Evolutionary conservation across 306 rosid species (phyloP).

Genomic region (Cucurbita ficifolia): DNA sequence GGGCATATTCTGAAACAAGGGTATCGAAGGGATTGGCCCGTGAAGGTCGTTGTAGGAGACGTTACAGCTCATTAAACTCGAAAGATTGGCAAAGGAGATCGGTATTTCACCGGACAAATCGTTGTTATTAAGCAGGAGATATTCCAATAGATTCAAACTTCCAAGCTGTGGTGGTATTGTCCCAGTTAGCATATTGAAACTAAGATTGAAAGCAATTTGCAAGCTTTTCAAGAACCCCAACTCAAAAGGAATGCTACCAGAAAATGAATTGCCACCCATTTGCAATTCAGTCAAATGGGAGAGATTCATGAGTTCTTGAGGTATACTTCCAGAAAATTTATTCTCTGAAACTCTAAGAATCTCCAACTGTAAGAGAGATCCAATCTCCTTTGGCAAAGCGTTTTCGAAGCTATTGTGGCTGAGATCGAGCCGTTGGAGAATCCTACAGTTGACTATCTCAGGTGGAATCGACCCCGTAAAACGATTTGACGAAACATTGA

Average conservation of each 20-base stretch:
- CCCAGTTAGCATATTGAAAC: slow-evolving; percentile 64
- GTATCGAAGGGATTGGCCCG: slow-evolving; percentile 71
- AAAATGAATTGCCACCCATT: slow-evolving; percentile 70
- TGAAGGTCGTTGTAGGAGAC: slow-evolving; percentile 77
- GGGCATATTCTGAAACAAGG: slow-evolving; percentile 58
- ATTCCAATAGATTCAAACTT: slow-evolving; percentile 50
- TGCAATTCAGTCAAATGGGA: slow-evolving; percentile 74
- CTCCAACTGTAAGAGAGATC: slow-evolving; percentile 76
- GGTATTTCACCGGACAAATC: slow-evolving; percentile 61
- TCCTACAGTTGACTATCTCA: slow-evolving; percentile 46
- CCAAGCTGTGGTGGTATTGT: slow-evolving; percentile 60
- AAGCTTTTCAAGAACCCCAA: slow-evolving; percentile 69
- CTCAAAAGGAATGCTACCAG: slow-evolving; percentile 61
- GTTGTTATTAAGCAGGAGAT: slow-evolving; percentile 65
- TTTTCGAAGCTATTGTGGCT: slow-evolving; percentile 44
- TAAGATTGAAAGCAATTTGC: slow-evolving; percentile 85
- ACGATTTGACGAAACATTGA: slow-evolving; percentile 66
- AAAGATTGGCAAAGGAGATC: slow-evolving; percentile 40
- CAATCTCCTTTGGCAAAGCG: slow-evolving; percentile 55
- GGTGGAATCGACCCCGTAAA: slow-evolving; percentile 53
- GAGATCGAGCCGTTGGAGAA: slow-evolving; percentile 83
- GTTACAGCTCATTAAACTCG: slow-evolving; percentile 72
- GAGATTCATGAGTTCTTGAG: slow-evolving; percentile 48
- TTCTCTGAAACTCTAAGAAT: slow-evolving; percentile 66
- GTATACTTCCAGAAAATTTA: slow-evolving; percentile 54